phyloP scores from a whole-genome alignment of 164 flowering plant genomes.

The Santalum album region DNA sequence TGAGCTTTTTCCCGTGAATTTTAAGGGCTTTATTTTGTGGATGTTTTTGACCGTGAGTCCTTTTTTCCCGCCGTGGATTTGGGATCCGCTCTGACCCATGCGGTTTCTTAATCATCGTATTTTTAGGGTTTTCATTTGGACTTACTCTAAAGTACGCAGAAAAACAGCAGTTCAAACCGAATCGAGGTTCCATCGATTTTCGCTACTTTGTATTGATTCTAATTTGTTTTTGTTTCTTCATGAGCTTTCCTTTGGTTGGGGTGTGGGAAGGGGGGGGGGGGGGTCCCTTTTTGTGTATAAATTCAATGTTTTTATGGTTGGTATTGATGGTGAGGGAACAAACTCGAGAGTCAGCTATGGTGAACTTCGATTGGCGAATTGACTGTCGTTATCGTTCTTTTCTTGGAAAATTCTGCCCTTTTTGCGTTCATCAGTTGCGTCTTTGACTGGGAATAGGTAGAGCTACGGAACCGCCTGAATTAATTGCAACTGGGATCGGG shows the following conservation, averaged over 20 bases:
- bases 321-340: neutral
- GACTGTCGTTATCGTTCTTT: neutral
- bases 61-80: neutral
- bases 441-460: neutral
- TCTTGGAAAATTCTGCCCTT: neutral
- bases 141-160: neutral
- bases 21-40: neutral
- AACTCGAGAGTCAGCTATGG: neutral
- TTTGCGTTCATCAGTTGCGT: neutral
- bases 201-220: neutral
- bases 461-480: too few species aligned
- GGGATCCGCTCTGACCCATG: constrained; percentile 1
- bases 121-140: constrained; percentile 1
- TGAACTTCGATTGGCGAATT: neutral
- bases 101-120: neutral
- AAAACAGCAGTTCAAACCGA: neutral
- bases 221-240: neutral
- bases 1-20: neutral
- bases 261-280: too few species aligned
- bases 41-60: neutral
- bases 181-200: neutral
- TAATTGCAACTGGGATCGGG: too few species aligned
- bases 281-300: neutral
- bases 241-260: neutral
- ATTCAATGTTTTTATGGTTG: neutral